A percentile compares a stretch with the other conserved stretches of the same genome.
phyloP scores from a whole-genome alignment of 495 filamentous ascomycete genomes.

The Acidomyces sp. region DNA sequence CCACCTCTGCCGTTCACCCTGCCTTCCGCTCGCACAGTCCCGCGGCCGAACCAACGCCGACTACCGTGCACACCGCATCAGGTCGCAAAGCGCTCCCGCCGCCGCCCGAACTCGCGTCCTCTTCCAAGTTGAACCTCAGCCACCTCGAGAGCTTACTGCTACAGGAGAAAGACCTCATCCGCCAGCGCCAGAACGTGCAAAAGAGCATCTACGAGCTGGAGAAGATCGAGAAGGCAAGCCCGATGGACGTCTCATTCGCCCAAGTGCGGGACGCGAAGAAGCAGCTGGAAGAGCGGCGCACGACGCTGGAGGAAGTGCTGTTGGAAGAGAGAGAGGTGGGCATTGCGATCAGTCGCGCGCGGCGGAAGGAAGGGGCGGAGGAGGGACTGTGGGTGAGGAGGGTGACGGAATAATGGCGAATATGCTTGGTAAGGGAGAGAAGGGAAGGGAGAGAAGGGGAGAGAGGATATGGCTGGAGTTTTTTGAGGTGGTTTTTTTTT shows the following conservation, averaged over 20 bases:
- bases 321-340: slow-evolving; percentile 20
- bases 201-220: slow-evolving; percentile 10
- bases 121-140: slow-evolving; percentile 1
- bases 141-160: slow-evolving; percentile 13
- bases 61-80: neutral
- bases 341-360: slow-evolving; percentile 14
- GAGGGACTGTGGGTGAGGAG: slow-evolving; percentile 20
- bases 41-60: neutral
- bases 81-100: slow-evolving; percentile 8
- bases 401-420: slow-evolving; percentile 13
- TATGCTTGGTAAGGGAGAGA: too few species aligned
- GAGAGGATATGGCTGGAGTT: too few species aligned
- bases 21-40: neutral
- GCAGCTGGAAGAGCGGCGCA: slow-evolving; percentile 5
- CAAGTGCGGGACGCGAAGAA: slow-evolving; percentile 13
- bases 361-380: slow-evolving; percentile 17
- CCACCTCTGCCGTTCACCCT: neutral
- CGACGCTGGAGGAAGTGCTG: slow-evolving; percentile 11
- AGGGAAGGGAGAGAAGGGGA: too few species aligned
- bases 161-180: slow-evolving; percentile 4
- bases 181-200: slow-evolving; percentile 12
- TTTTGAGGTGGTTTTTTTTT: too few species aligned
- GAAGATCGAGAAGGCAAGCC: slow-evolving; percentile 14
- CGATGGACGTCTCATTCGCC: slow-evolving; percentile 15
- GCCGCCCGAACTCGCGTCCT: slow-evolving; percentile 2